These are phyloP conservation scores for Coleophoma eucalyptorum DNA, from an alignment of 2,329 filamentous ascomycete species.

Conservation along the genomic window DNA sequence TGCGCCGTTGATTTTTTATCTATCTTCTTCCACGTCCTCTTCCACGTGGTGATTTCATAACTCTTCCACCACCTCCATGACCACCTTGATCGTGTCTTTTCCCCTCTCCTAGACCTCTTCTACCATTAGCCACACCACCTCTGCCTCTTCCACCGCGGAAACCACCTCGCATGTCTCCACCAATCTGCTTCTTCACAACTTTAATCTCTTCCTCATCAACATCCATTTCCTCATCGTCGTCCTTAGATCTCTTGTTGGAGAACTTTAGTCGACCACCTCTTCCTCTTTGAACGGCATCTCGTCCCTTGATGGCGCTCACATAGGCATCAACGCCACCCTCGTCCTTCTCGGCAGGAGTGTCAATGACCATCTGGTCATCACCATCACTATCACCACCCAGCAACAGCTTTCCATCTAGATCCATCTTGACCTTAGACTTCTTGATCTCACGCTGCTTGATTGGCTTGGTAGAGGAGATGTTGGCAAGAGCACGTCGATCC, in stretches of 20 bases:
- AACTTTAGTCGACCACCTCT: conserved; percentile 69
- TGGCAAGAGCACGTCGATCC: conserved; percentile 82
- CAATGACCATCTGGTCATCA: conserved; percentile 58
- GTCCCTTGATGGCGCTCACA: conserved; percentile 64
- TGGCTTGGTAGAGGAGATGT: conserved; percentile 89
- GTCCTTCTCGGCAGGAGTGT: conserved; percentile 42
- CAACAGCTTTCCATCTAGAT: conserved; percentile 78
- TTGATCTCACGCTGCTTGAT: conserved; percentile 50
- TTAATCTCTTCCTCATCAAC: conserved; percentile 44
- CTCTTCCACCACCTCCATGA: conserved; percentile 16
- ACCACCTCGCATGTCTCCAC: conserved; percentile 22
- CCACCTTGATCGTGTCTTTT: conserved; percentile 20
- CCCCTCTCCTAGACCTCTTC: conserved; percentile 43
- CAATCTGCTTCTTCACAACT: conserved; percentile 45
- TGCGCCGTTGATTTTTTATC: too few relatives aligned
- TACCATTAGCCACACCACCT: conserved; percentile 37
- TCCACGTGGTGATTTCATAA: conserved; percentile 26
- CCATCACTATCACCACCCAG: conserved; percentile 56
- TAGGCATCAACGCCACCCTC: conserved; percentile 63
- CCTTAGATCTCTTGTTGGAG: conserved; percentile 58
- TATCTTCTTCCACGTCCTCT: conserved; percentile 3
- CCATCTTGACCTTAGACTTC: conserved; percentile 59
- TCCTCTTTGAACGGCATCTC: conserved; percentile 61
- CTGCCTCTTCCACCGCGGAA: conserved; percentile 31
- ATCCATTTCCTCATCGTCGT: conserved; percentile 49